Conservation (phyloP, 441 rosid genomes). For the Erodium trifolium region DNA sequence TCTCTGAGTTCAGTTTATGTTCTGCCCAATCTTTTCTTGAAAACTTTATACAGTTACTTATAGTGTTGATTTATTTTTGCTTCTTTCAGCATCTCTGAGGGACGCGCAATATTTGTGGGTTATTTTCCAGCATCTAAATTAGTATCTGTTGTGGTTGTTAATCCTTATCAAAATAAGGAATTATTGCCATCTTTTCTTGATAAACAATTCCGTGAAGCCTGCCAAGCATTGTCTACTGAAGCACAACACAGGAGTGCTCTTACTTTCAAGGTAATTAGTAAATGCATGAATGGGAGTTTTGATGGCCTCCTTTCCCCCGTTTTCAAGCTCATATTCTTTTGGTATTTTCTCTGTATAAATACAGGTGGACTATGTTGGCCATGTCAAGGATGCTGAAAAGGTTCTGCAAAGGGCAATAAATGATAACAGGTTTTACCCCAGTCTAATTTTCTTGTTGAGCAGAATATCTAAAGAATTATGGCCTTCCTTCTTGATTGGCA, state of each 20-base stretch:
- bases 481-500: slow-evolving; percentile 2
- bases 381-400: slow-evolving; percentile 65
- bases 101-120: slow-evolving; percentile 61
- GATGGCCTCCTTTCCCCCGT: slow-evolving; percentile 12
- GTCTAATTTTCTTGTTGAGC: slow-evolving; percentile 16
- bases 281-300: slow-evolving; percentile 16
- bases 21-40: slow-evolving; percentile 1
- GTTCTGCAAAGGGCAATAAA: slow-evolving; percentile 64
- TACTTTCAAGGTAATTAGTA: slow-evolving; percentile 48
- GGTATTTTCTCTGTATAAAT: slow-evolving; percentile 19
- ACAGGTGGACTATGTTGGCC: slow-evolving; percentile 79
- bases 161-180: slow-evolving; percentile 60
- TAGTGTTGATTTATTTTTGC: slow-evolving; percentile 13
- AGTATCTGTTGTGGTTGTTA: slow-evolving; percentile 62
- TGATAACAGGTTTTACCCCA: slow-evolving; percentile 57
- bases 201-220: slow-evolving; percentile 80
- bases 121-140: slow-evolving; percentile 50
- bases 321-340: not conserved
- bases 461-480: slow-evolving; percentile 4
- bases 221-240: slow-evolving; percentile 58
- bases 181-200: slow-evolving; percentile 64
- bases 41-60: slow-evolving; percentile 7
- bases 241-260: slow-evolving; percentile 34
- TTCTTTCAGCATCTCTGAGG: slow-evolving; percentile 58
- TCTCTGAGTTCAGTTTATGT: slow-evolving; percentile 9